A percentile compares a stretch with the other conserved stretches of the same genome.
Conservation (phyloP, 2,329 filamentous ascomycete genomes). For the Madurella mycetomatis region DNA sequence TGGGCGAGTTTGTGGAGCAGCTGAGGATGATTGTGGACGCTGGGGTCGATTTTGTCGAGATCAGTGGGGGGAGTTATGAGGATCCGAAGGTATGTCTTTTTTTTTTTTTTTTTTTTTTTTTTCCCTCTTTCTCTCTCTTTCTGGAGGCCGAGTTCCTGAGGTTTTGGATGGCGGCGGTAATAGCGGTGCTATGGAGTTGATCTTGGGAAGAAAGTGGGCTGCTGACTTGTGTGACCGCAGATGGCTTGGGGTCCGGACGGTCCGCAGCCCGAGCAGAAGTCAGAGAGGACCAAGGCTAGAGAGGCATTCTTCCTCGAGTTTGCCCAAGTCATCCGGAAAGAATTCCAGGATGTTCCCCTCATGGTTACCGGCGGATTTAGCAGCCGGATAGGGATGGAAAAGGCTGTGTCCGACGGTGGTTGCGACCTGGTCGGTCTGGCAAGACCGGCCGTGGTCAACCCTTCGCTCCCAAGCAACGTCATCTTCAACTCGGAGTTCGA, state of each 20-base stretch:
- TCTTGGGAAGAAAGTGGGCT: neutral
- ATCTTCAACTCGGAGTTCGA: slow-evolving; percentile 34
- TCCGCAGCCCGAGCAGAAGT: slow-evolving; percentile 26
- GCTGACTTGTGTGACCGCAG: slow-evolving; percentile 19
- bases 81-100: slow-evolving; percentile 39
- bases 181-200: too few species aligned
- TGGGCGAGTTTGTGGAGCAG: slow-evolving; percentile 55
- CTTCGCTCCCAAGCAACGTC: slow-evolving; percentile 33
- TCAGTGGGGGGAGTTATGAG: slow-evolving; percentile 60
- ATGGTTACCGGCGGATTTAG: slow-evolving; percentile 63
- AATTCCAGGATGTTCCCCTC: slow-evolving; percentile 42
- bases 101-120: neutral
- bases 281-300: slow-evolving; percentile 46
- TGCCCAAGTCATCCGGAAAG: slow-evolving; percentile 45
- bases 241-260: slow-evolving; percentile 32
- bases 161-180: too few species aligned
- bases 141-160: too few species aligned
- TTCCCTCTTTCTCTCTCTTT: too few species aligned
- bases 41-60: slow-evolving; percentile 63
- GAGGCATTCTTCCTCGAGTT: slow-evolving; percentile 69
- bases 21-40: slow-evolving; percentile 44
- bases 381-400: slow-evolving; percentile 40
- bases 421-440: slow-evolving; percentile 42
- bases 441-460: slow-evolving; percentile 37
- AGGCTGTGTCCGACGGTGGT: slow-evolving; percentile 33